phyloP scores from a whole-genome alignment of 2,329 filamentous ascomycete genomes.

The Sphaceloma murrayae region DNA sequence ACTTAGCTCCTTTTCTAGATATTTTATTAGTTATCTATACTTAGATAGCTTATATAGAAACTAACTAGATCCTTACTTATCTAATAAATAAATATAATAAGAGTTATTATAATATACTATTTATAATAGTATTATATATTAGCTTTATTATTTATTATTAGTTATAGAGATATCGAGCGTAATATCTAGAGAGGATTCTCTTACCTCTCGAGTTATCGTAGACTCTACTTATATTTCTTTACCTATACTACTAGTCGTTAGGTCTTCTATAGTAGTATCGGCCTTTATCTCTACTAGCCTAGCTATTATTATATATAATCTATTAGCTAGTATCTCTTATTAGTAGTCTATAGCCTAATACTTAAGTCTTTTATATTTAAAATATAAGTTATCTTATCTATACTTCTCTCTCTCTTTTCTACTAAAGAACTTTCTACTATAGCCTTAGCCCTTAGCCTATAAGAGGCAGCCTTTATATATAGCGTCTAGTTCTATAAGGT shows the following conservation, averaged over 20 bases:
- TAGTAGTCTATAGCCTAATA: neutral
- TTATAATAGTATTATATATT: neutral
- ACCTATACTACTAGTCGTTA: neutral
- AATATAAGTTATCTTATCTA: neutral
- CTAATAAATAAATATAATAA: neutral
- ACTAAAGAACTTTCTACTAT: neutral
- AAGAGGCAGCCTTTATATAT: neutral
- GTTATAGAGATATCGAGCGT: neutral
- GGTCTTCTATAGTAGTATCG: conserved; percentile 1
- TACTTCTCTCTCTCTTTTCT: conserved; percentile 1
- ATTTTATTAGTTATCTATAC: neutral
- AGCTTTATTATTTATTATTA: neutral
- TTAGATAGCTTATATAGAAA: neutral
- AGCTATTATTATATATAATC: conserved; percentile 3
- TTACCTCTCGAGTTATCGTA: neutral
- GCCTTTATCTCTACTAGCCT: conserved; percentile 7
- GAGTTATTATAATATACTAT: neutral
- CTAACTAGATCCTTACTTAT: neutral
- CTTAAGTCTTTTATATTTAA: conserved; percentile 2
- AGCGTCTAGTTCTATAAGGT: conserved; percentile 1
- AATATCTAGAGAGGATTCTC: neutral
- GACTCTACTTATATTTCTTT: neutral
- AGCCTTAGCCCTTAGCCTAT: neutral
- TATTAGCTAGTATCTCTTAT: neutral
- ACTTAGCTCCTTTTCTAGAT: neutral